A percentile compares a stretch with the other conserved stretches of the same genome.
Evolutionary conservation across 83 land plant species (phyloP).

Genomic region (Picea abies): DNA sequence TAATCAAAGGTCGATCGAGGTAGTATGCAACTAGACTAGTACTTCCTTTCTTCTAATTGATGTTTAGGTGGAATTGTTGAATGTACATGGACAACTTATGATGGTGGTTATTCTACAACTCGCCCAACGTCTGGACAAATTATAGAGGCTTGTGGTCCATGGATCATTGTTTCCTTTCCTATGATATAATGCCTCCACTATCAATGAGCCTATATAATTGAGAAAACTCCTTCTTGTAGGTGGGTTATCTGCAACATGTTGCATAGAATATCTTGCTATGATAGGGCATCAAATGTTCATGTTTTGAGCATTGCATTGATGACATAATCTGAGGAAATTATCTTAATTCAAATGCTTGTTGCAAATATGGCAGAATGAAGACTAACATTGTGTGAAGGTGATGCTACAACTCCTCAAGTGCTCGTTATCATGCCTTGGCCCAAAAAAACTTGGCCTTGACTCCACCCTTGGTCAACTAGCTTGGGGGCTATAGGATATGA

Average conservation of each 20-base stretch:
- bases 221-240: background rate
- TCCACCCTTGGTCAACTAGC: background rate
- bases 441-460: background rate
- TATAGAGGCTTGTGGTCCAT: background rate
- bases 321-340: background rate
- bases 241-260: background rate
- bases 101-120: background rate
- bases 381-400: background rate
- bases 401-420: background rate
- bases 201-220: background rate
- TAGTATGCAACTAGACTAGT: background rate
- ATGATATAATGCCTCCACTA: background rate
- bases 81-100: background rate
- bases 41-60: background rate
- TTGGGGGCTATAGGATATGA: background rate
- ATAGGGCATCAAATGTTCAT: background rate
- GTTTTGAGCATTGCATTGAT: background rate
- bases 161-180: background rate
- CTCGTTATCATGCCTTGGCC: background rate
- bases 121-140: background rate
- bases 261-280: background rate
- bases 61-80: background rate
- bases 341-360: background rate
- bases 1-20: background rate
- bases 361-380: background rate